Evolutionary conservation across 805 yeast genomes (phyloP).

Genomic region (Jamesozyma spencerorum): DNA sequence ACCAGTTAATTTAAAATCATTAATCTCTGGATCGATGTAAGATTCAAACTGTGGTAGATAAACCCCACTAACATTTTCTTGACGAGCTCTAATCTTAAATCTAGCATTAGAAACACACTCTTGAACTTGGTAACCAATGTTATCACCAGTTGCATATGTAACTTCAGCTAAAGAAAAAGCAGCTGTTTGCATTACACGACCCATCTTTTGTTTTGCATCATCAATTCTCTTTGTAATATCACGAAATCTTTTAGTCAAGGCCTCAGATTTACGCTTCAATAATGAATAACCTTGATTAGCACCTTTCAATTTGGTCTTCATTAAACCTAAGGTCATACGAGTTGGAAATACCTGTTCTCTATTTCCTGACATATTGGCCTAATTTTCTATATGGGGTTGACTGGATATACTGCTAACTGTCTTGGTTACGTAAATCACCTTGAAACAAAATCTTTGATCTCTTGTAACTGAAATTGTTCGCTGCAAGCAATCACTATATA

Average conservation of each 20-base stretch:
- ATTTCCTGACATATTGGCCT: slow-evolving; percentile 16
- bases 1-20: slow-evolving; percentile 94
- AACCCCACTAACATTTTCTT: slow-evolving; percentile 95
- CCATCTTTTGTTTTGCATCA: slow-evolving; percentile 94
- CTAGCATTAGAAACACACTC: slow-evolving; percentile 82
- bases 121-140: slow-evolving; percentile 90
- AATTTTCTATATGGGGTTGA: not conserved
- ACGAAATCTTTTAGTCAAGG: slow-evolving; percentile 89
- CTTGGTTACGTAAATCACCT: not conserved
- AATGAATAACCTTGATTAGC: slow-evolving; percentile 94
- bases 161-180: slow-evolving; percentile 96
- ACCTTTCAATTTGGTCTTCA: slow-evolving; percentile 94
- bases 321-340: slow-evolving; percentile 89
- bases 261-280: slow-evolving; percentile 92
- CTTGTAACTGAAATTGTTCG: too few species aligned
- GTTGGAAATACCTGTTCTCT: slow-evolving; percentile 97
- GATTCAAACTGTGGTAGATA: slow-evolving; percentile 87
- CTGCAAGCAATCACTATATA: too few species aligned
- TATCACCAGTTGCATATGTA: slow-evolving; percentile 94
- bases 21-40: slow-evolving; percentile 70
- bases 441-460: not conserved
- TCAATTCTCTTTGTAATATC: slow-evolving; percentile 92
- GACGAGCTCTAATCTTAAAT: slow-evolving; percentile 82
- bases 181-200: slow-evolving; percentile 96
- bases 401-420: not conserved